Evolutionary conservation across 495 filamentous ascomycete species (phyloP), one percentile per base, ranked within the genome.

Genomic region (Hypoxylon fuscum): DNA sequence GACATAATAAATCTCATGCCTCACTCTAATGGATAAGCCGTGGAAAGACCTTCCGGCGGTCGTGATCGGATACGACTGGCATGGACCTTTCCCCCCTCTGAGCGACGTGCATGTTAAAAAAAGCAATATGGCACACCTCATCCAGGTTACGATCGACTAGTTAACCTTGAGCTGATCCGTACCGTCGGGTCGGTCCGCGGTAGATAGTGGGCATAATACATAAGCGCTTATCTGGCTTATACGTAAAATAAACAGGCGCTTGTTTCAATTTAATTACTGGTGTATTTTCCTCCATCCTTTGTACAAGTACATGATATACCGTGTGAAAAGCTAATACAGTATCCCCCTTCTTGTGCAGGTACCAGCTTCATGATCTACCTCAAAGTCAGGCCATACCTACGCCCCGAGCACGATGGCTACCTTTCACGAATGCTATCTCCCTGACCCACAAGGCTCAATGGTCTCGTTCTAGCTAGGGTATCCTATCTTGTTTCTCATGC

Each of bases 141-240:
- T 15, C 35, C 49, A 48, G 57, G 42, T 35, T 15, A 41, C 15
- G 57, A 59, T 59, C 55, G 22, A 40, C 43, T 48, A 42, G 43
- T 38, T 29, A 15, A 37, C 23, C 38, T 55, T 50, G 27, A 25
- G 20, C 5, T 38, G 59, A 62, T 29, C 55, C 55, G 46, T 43
- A 43, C 23, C n/a, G 31, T 45, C 55, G 61, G 61, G 55, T 64
- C 61, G 55, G 55, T 55, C 61, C 55, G 61, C 35, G 20, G 4
- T 18, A 21, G 17, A 37, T 37, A 14, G 34, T n/a, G 34, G n/a
- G 8, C 12, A 8, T 3, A 37, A 34, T 11, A 9, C 12, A 37
- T 15, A 37, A 37, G 11, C 37, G 37, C 37, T 40, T 40, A 40
- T 15, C 35, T 38, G 14, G 12, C 12, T 10, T 6, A 3, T 32